Base-by-base conservation (phyloP, 257 asterid genomes). In the Solanum sejunctum region DNA sequence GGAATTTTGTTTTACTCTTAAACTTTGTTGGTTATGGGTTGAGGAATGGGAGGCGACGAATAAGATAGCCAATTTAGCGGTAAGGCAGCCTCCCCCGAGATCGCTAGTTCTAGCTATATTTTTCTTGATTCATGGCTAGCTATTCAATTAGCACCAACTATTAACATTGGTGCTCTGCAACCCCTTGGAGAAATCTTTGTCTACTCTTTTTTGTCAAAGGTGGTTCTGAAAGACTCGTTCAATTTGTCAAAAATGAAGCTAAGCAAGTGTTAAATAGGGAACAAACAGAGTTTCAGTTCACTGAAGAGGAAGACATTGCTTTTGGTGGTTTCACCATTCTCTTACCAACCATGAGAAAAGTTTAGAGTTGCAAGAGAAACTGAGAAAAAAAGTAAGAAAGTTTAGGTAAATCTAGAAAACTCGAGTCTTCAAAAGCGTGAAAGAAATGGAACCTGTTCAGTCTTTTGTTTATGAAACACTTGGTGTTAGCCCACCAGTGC, bases 401-500 rank as follows among this genome's bases (percentile, higher is more conserved):
- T 86, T 16, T 86, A 90, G 0, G 28, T 63, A 11, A 87, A 88
- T 39, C 7, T 56, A n/a, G 61, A 64, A 0, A 85, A 23, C 2
- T 90, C 94, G 18, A 92, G 92, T 54, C 85, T 91, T 32, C 28
- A 92, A 92, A 13, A 26, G 86, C 3, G 92, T 91, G 10, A 88
- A 86, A 72, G 88, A 91, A 39, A 85, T 95, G 94, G 98, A 95
- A 83, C 64, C 90, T 70, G 90, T 94, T 13, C 90, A 90, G 9
- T 95, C 98, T 4, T 91, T 95, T 20, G 97, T 92, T 20, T 95
- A 93, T 61, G 98, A 95, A 85, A 89, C 96, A 3, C 89, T 95
- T 49, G 90, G 97, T 5, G 71, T 94, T 64, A 90, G 73, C 57
- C 98, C 98, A 1, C 98, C 98, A 0, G 98, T 95, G 18, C 97